Evolutionary conservation across 2,329 filamentous ascomycete genomes (phyloP), one percentile per base, ranked within the genome.

Genomic region (Hymenoscyphus occultus): DNA sequence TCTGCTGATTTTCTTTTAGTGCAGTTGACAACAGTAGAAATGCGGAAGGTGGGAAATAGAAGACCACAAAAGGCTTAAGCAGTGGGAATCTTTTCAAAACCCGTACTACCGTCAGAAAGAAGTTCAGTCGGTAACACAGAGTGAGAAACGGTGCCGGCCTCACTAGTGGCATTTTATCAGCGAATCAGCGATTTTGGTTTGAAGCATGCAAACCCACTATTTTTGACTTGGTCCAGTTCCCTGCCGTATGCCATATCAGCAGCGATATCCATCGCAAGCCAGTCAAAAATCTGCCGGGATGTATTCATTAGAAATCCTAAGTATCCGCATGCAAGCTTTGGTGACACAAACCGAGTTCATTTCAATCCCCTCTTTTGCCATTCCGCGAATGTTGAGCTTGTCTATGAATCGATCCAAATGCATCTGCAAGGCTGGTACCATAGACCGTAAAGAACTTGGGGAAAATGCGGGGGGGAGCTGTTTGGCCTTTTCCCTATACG

Each of bases 211-310:
- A 2, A 59, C 59, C 61, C 59, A 64, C 59, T n/a, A 19, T 63
- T 61, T 64, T 42, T 61, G 35, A 65, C 48, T 14, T 59, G 19
- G 10, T 61, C 31, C 61, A 64, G 62, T 28, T 65, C 16, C 12
- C 28, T 22, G 45, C 58, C 63, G 2, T 39, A 64, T 39, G 56
- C 28, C 42, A 67, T 32, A 56, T 64, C 60, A 2, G 56, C 62
- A 13, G 65, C 59, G 10, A 64, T 40, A 32, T 64, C 65, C 60
- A 67, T 60, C 9, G 35, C 7, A 10, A 67, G 54, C 62, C 62
- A 67, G n/a, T 60, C 32, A 35, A 32, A 16, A 16, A 45, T 45
- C 2, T 45, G 40, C 7, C 7, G 5, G 2, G 16, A 16, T 6
- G 7, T 6, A 45, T 1, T 45, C 14, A 6, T 45, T 6, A 45